These are phyloP conservation scores for Colletotrichum siamense DNA, from an alignment of 2,329 filamentous ascomycete species.

Conservation along the genomic window DNA sequence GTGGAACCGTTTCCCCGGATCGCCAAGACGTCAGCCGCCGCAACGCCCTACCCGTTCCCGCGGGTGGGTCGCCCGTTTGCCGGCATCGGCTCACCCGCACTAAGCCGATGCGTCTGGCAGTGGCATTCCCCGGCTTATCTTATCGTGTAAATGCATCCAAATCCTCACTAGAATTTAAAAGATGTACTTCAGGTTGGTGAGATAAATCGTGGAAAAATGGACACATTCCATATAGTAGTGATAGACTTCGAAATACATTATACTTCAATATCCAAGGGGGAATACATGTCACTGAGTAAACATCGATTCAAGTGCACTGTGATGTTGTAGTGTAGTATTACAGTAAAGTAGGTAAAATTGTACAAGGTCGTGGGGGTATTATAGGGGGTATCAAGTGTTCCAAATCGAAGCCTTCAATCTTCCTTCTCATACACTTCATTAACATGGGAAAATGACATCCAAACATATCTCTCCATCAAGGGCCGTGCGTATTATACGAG, in stretches of 20 bases:
- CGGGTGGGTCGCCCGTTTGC: background rate
- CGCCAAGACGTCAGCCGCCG: background rate
- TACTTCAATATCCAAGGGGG: too few species aligned
- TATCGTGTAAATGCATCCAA: background rate
- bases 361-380: conserved; percentile 1
- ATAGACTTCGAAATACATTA: background rate
- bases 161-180: background rate
- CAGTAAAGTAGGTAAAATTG: background rate
- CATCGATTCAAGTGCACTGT: background rate
- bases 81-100: background rate
- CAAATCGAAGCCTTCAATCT: background rate
- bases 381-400: conserved; percentile 7
- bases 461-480: background rate
- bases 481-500: too few species aligned
- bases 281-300: background rate
- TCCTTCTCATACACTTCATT: background rate
- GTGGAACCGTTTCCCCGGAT: background rate
- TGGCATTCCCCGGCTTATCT: background rate
- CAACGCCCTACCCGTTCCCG: background rate
- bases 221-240: background rate
- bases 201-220: background rate
- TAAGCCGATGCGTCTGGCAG: background rate
- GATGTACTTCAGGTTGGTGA: accelerated
- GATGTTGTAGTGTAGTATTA: background rate
- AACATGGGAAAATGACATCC: background rate